These are phyloP conservation scores for Protomyces arabidopsidicola DNA, from an alignment of 1,139 yeast genomes.

Conservation along the genomic window DNA sequence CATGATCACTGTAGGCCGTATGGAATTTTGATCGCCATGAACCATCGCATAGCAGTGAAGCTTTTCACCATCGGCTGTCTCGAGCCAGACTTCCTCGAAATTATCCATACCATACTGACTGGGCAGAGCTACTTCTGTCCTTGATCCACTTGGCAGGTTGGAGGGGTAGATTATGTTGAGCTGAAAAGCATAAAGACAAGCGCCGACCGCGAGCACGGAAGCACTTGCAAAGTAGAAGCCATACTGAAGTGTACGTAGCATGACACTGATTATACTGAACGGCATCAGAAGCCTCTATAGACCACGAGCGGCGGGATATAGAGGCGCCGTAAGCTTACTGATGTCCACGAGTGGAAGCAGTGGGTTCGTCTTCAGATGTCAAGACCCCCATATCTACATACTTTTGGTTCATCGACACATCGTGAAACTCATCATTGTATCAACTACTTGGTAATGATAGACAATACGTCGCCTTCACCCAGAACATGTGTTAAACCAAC, in stretches of 20 bases:
- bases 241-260: background rate
- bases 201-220: background rate
- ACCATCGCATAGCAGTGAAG: constrained; percentile 40
- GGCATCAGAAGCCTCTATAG: background rate
- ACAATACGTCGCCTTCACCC: constrained; percentile 91
- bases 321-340: no score
- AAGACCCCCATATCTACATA: no score
- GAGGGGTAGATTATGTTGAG: constrained; percentile 74
- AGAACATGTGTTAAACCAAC: constrained; percentile 82
- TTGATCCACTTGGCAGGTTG: constrained; percentile 64
- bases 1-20: constrained; percentile 59
- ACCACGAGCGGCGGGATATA: no score
- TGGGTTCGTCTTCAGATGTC: no score
- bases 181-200: constrained; percentile 45
- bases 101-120: constrained; percentile 59
- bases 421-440: background rate
- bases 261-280: background rate
- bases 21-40: constrained; percentile 41
- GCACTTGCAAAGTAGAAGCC: background rate
- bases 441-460: constrained; percentile 68
- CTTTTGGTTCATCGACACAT: no score
- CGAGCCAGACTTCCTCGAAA: constrained; percentile 57
- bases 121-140: constrained; percentile 73
- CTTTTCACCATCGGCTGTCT: constrained; percentile 62
- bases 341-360: no score